Base-by-base conservation (phyloP, 257 asterid species). In the Euphrasia confusa region DNA sequence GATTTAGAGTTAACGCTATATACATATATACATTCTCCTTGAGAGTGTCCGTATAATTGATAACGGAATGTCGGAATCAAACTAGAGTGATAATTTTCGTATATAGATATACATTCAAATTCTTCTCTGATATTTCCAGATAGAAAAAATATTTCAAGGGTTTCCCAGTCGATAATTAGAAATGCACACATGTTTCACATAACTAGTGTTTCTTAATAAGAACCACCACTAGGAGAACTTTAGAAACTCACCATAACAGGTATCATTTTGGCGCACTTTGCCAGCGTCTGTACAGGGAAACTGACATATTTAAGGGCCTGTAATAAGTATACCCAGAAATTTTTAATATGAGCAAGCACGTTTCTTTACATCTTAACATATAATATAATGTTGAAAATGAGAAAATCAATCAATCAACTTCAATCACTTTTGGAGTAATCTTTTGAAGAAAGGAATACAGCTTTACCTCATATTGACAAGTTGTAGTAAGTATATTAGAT, bases 271-370 rank as follows among this genome's bases (percentile, higher is more conserved):
- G 97, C 99, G 79, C 97, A 89, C 89, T 93, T 93, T 26, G 97
- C 97, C 59, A 93, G 84, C 3, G 96, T 93, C 82, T 93, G 99
- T 70, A 93, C 80, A 5, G 99, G 99, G 80, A 93, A 93, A 74
- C 97, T 89, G 68, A 93, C 97, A 65, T 93, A 93, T 74, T 93
- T 93, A 68, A 93, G 97, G 71, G 99, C 99, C 99, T 93, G 96
- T 69, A 71, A 63, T 44, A 77, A 67, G 72, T 32, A 57, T 37
- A 65, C 32, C 18, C 45, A 72, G 49, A 58, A 72, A 14, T 5
- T n/a, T 57, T 61, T 66, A 65, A 60, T 4, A 57, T 2, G n/a
- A 63, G 62, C 55, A 72, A 45, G 62, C 61, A 68, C 61, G 68
- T 70, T 33, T 65, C 28, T 45, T 61, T 64, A 61, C 39, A 26